Conservation (phyloP, 148 eudicot species). For the Amaranthus hypochondriacus region DNA sequence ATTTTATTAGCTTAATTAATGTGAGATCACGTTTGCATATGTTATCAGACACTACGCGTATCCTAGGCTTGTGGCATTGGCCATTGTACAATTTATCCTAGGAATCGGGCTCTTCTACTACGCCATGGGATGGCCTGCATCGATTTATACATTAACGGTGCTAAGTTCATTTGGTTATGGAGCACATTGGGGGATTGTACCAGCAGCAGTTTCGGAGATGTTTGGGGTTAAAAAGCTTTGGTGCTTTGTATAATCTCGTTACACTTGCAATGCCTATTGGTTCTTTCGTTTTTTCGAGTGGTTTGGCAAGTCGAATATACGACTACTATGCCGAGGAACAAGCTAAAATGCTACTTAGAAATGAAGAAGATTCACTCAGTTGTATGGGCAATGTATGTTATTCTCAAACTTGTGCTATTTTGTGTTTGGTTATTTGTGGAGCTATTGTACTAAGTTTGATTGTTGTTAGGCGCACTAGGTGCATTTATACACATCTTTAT, state of each 20-base stretch:
- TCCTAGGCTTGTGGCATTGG: slow-evolving; percentile 61
- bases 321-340: slow-evolving; percentile 55
- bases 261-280: slow-evolving; percentile 46
- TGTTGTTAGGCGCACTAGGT: slow-evolving; percentile 47
- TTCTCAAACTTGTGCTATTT: slow-evolving; percentile 47
- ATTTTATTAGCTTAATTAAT: too few species aligned
- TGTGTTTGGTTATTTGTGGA: slow-evolving; percentile 38
- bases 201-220: slow-evolving; percentile 55
- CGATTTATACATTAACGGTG: slow-evolving; percentile 47
- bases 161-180: slow-evolving; percentile 51
- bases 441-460: slow-evolving; percentile 38
- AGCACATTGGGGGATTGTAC: slow-evolving; percentile 63
- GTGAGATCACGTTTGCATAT: neutral
- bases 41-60: slow-evolving; percentile 44
- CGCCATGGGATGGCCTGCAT: slow-evolving; percentile 48
- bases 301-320: slow-evolving; percentile 54
- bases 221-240: slow-evolving; percentile 64
- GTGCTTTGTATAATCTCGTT: slow-evolving; percentile 49
- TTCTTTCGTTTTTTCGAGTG: slow-evolving; percentile 46
- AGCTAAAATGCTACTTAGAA: slow-evolving; percentile 2
- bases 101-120: slow-evolving; percentile 51
- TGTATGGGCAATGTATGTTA: slow-evolving; percentile 46
- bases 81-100: slow-evolving; percentile 47
- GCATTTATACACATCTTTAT: slow-evolving; percentile 48
- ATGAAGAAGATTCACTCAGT: slow-evolving; percentile 21